Conservation (phyloP, 2,329 filamentous ascomycete genomes). For the Coniochaeta pulveracea region DNA sequence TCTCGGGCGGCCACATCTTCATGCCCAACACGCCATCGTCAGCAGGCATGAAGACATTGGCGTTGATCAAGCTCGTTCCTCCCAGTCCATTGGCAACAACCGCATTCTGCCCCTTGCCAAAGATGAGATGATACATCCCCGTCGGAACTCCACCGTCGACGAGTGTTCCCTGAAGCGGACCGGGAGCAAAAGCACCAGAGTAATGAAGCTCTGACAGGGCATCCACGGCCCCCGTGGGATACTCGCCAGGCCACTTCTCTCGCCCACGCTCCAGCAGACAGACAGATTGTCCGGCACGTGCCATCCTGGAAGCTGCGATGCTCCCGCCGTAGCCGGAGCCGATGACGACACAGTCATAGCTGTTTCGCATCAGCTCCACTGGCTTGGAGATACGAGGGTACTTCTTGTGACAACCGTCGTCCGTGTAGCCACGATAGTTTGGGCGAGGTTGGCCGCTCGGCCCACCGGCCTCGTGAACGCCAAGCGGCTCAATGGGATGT, state of each 20-base stretch:
- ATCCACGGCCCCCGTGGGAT: constrained; percentile 36
- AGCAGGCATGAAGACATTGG: constrained; percentile 53
- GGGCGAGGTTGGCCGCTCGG: constrained; percentile 20
- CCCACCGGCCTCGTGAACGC: constrained; percentile 19
- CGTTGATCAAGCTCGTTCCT: constrained; percentile 55
- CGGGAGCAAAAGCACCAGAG: constrained; percentile 39
- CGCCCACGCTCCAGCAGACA: constrained; percentile 54
- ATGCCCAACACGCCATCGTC: constrained; percentile 41
- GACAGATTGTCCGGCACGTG: constrained; percentile 46
- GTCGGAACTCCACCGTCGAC: constrained; percentile 41
- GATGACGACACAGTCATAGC: constrained; percentile 56
- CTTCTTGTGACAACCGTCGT: constrained; percentile 10
- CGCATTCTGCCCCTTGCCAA: constrained; percentile 53
- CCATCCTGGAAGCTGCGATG: constrained; percentile 54
- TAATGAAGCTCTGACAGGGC: constrained; percentile 41
- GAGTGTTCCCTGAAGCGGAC: constrained; percentile 25
- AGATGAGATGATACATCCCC: constrained; percentile 51
- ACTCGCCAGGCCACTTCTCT: constrained; percentile 58
- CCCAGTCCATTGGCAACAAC: constrained; percentile 52
- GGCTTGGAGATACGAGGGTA: constrained; percentile 46
- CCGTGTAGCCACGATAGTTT: constrained; percentile 16
- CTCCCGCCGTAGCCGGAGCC: constrained; percentile 60
- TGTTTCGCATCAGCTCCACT: constrained; percentile 41
- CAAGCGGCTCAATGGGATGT: constrained; percentile 16
- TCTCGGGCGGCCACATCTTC: constrained; percentile 47